A percentile compares a stretch with the other conserved stretches of the same genome.
phyloP scores from a whole-genome alignment of 495 filamentous ascomycete genomes.

The Penicillium daleae region DNA sequence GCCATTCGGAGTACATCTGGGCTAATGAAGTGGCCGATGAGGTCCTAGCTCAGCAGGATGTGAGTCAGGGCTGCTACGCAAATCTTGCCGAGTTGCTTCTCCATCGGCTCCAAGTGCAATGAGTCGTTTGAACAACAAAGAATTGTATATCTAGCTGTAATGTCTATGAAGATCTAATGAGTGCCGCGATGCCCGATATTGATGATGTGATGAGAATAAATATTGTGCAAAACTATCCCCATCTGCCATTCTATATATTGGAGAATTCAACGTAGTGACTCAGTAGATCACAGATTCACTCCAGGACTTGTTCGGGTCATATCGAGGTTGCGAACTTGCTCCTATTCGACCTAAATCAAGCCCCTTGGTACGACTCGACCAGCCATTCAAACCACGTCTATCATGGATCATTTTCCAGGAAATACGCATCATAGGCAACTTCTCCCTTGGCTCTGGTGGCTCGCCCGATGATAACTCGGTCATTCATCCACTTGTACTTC shows the following conservation, averaged over 20 bases:
- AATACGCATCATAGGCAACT: conserved; percentile 39
- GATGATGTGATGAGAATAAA: not conserved
- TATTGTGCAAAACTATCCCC: not conserved
- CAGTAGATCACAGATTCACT: too few relatives aligned
- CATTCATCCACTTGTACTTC: conserved; percentile 41
- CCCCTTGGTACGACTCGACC: not conserved
- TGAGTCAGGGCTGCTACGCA: conserved; percentile 30
- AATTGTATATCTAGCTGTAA: conserved; percentile 29
- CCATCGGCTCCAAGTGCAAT: conserved; percentile 28
- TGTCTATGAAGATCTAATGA: conserved; percentile 17
- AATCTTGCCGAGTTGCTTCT: conserved; percentile 42
- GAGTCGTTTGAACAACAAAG: not conserved
- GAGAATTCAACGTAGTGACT: too few relatives aligned
- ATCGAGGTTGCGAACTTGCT: too few relatives aligned
- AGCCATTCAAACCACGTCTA: not conserved
- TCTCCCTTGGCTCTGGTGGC: conserved; percentile 34
- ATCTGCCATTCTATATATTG: not conserved
- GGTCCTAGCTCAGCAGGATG: conserved; percentile 38
- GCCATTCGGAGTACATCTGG: conserved; percentile 41
- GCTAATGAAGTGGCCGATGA: conserved; percentile 41
- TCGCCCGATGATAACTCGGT: conserved; percentile 37
- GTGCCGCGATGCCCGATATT: not conserved
- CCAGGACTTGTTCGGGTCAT: too few relatives aligned
- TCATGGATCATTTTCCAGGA: conserved; percentile 30
- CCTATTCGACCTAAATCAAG: not conserved